Percentiles rank a stretch among this genome's conserved stretches.
phyloP scores from a whole-genome alignment of 306 rosid genomes.

The Hylodesmum podocarpum region DNA sequence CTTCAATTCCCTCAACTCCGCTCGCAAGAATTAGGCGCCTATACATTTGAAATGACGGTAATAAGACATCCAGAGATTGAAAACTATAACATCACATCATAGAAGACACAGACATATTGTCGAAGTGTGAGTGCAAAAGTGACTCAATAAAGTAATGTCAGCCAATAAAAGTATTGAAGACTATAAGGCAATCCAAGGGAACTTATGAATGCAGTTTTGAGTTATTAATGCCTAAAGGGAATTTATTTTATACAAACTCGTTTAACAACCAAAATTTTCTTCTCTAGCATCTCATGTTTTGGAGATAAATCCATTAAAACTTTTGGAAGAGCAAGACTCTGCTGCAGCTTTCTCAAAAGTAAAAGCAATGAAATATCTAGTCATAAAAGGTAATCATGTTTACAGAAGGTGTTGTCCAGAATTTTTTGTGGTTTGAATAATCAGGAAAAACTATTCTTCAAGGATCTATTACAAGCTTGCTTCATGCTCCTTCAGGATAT shows the following conservation, averaged over 20 bases:
- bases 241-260: background rate
- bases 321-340: background rate
- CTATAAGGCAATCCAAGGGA: background rate
- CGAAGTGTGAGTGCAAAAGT: background rate
- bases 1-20: slow-evolving; percentile 81
- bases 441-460: slow-evolving; percentile 3
- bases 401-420: background rate
- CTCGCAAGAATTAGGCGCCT: slow-evolving; percentile 96
- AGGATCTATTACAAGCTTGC: slow-evolving; percentile 6
- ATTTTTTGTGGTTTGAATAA: background rate
- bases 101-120: background rate
- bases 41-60: slow-evolving; percentile 27
- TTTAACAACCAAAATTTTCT: slow-evolving; percentile 7
- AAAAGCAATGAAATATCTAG: slow-evolving; percentile 1
- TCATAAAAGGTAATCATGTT: background rate
- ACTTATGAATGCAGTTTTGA: background rate
- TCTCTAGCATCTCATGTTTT: background rate
- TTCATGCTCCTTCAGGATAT: background rate
- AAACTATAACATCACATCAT: slow-evolving; percentile 2
- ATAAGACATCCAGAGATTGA: background rate
- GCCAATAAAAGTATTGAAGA: background rate
- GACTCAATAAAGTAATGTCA: background rate
- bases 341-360: background rate
- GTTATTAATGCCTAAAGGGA: background rate
- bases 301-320: background rate